Conservation (phyloP, 495 filamentous ascomycete genomes). For the Pseudomonodictys pantanalensis region DNA sequence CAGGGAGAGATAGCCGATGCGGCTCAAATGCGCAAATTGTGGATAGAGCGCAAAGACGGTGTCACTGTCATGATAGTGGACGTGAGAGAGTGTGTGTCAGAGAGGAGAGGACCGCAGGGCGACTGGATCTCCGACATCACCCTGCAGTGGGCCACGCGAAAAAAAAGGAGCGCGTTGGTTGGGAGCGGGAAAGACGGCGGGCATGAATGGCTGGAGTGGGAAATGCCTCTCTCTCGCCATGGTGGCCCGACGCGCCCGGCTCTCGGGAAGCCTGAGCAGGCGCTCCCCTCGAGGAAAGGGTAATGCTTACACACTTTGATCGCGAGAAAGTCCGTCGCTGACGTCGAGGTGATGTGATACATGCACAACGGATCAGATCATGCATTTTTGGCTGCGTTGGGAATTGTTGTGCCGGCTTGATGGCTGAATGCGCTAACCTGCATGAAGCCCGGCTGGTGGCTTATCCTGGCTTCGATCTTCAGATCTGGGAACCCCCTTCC, state of each 20-base stretch:
- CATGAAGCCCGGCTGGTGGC: too few relatives aligned
- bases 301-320: not conserved
- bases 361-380: too few relatives aligned
- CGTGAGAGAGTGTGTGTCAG: not conserved
- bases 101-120: not conserved
- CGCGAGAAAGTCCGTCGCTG: not conserved
- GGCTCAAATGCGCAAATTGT: too few relatives aligned
- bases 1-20: too few relatives aligned
- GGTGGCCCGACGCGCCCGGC: conserved; percentile 1
- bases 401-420: too few relatives aligned
- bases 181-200: not conserved
- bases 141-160: not conserved
- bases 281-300: not conserved
- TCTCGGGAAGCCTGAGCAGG: not conserved
- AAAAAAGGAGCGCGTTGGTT: not conserved
- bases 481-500: too few relatives aligned
- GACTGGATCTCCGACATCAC: not conserved
- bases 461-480: too few relatives aligned
- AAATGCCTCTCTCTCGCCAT: not conserved
- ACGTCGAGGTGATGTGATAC: too few relatives aligned
- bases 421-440: too few relatives aligned
- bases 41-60: not conserved
- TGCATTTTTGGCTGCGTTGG: too few relatives aligned
- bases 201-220: not conserved
- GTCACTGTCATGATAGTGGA: not conserved